Percentiles rank a stretch among this genome's conserved stretches.
Conservation (phyloP, 257 asterid species). For the Solanum pimpinellifolium region DNA sequence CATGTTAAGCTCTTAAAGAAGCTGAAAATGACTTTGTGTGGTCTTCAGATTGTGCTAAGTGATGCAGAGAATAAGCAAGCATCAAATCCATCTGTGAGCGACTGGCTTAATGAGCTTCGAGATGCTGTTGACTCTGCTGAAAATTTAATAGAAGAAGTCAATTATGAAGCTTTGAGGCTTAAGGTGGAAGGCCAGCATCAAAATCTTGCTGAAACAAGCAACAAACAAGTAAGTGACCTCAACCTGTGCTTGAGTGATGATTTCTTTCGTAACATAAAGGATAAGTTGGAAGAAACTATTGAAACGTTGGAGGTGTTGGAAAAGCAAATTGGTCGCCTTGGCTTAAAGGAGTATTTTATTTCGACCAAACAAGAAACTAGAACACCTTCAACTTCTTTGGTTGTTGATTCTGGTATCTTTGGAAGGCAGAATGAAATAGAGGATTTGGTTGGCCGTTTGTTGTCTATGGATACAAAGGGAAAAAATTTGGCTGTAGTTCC, state of each 20-base stretch:
- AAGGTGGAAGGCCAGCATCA: not conserved
- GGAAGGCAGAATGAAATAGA: not conserved
- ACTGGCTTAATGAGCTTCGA: too few species aligned
- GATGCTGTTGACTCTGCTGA: too few species aligned
- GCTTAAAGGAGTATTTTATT: not conserved
- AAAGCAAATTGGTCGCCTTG: not conserved
- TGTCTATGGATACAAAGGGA: not conserved
- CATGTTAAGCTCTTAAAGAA: too few species aligned
- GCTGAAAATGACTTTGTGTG: too few species aligned
- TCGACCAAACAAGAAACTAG: not conserved
- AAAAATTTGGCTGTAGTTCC: not conserved
- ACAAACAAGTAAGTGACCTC: not conserved
- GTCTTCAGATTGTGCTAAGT: too few species aligned
- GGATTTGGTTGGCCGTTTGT: not conserved
- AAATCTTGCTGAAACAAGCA: not conserved
- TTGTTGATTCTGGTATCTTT: not conserved
- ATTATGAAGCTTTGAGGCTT: too few species aligned
- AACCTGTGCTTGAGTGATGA: not conserved
- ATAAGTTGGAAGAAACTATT: not conserved
- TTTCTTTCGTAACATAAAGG: not conserved
- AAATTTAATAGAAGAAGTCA: too few species aligned
- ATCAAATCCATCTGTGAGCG: too few species aligned
- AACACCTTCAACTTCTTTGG: not conserved
- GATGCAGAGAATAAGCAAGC: too few species aligned
- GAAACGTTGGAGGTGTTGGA: not conserved